Conservation (phyloP, 305 asterid species). For the Fraxinus platypoda region DNA sequence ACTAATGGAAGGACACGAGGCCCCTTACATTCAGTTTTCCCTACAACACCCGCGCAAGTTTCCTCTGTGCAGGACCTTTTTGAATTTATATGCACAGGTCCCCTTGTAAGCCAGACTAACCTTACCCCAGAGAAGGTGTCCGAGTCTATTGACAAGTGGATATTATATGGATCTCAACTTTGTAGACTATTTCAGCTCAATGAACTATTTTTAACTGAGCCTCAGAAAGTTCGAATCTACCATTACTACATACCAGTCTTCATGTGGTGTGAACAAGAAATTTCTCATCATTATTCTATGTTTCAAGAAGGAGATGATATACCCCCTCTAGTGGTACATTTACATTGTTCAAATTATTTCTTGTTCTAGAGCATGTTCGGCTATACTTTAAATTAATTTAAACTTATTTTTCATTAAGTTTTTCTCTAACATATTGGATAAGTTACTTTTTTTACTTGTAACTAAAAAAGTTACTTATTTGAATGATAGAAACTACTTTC, state of each 20-base stretch:
- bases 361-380: neutral
- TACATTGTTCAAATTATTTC: constrained; percentile 1
- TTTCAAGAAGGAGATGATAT: constrained; percentile 65
- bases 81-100: constrained; percentile 77
- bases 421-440: neutral
- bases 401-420: neutral
- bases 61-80: constrained; percentile 67
- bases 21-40: constrained; percentile 38
- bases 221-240: constrained; percentile 77
- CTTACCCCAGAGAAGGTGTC: constrained; percentile 66
- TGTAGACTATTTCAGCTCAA: constrained; percentile 81
- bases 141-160: constrained; percentile 82
- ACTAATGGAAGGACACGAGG: constrained; percentile 40
- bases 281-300: constrained; percentile 53
- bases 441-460: neutral
- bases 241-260: constrained; percentile 96
- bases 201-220: constrained; percentile 63
- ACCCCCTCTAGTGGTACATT: constrained; percentile 85
- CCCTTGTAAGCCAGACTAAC: constrained; percentile 60
- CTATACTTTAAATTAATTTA: neutral
- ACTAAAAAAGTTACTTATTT: neutral
- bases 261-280: constrained; percentile 89
- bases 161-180: constrained; percentile 68
- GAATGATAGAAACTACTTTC: neutral
- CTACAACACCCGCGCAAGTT: constrained; percentile 52